Percentiles rank a stretch among this genome's conserved stretches.
phyloP scores from a whole-genome alignment of 805 yeast genomes.

The Candida coleopterorum region DNA sequence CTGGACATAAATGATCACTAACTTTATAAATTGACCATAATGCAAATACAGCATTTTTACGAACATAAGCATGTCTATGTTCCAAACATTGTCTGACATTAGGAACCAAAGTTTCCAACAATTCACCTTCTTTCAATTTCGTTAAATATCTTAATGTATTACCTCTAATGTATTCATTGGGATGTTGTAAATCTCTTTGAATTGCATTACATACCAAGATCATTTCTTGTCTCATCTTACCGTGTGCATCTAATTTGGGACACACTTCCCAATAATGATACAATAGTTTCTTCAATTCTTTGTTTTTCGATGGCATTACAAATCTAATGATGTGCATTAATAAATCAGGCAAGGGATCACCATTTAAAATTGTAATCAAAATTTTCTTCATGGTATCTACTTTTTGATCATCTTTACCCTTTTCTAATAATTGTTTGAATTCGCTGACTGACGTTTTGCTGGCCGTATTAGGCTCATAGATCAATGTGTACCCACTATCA shows the following conservation, averaged over 20 bases:
- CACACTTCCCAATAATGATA: slow-evolving; percentile 98
- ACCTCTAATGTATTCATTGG: slow-evolving; percentile 95
- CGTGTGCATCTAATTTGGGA: slow-evolving; percentile 82
- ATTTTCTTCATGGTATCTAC: slow-evolving; percentile 87
- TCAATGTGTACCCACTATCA: slow-evolving; percentile 64
- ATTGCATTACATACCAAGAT: slow-evolving; percentile 97
- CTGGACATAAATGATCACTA: slow-evolving; percentile 86
- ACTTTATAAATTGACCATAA: slow-evolving; percentile 76
- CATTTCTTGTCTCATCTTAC: slow-evolving; percentile 97
- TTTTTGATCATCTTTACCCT: slow-evolving; percentile 83
- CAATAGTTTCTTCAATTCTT: slow-evolving; percentile 84
- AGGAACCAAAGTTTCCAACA: slow-evolving; percentile 92
- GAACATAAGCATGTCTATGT: slow-evolving; percentile 95
- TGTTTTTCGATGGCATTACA: slow-evolving; percentile 92
- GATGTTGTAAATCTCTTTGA: slow-evolving; percentile 95
- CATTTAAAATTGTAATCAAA: slow-evolving; percentile 81
- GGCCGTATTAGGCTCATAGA: slow-evolving; percentile 71
- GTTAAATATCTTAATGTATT: slow-evolving; percentile 88
- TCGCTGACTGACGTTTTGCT: slow-evolving; percentile 62
- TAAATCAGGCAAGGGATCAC: slow-evolving; percentile 87
- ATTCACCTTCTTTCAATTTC: slow-evolving; percentile 87
- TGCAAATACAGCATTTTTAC: slow-evolving; percentile 95
- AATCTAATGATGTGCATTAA: slow-evolving; percentile 96
- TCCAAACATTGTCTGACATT: slow-evolving; percentile 86
- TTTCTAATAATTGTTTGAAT: slow-evolving; percentile 74